phyloP scores from a whole-genome alignment of 345 rosid species.

The Salix purpurea region DNA sequence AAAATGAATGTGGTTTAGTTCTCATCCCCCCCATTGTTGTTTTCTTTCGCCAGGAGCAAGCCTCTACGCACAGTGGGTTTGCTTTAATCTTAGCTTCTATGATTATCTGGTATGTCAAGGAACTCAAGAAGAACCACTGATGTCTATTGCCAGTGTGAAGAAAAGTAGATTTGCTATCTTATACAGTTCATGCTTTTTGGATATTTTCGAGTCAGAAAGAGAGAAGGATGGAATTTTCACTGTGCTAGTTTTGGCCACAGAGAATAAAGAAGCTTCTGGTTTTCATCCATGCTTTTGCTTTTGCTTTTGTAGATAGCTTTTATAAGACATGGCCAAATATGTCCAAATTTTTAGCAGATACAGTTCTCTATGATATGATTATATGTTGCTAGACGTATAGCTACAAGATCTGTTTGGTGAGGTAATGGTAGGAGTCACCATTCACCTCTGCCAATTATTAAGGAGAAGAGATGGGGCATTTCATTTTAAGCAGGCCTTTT shows the following conservation, averaged over 20 bases:
- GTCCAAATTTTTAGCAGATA: slow-evolving; percentile 1
- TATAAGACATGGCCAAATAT: background rate
- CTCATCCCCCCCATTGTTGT: slow-evolving; percentile 32
- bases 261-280: slow-evolving; percentile 19
- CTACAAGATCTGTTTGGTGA: too few species aligned
- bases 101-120: background rate
- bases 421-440: too few species aligned
- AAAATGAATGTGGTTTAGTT: slow-evolving; percentile 24
- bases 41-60: background rate
- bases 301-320: background rate
- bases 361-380: background rate
- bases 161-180: slow-evolving; percentile 8
- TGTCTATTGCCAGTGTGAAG: background rate
- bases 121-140: background rate
- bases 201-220: slow-evolving; percentile 3
- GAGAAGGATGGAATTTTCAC: background rate
- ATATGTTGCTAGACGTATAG: too few species aligned
- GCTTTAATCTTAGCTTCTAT: background rate
- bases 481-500: too few species aligned
- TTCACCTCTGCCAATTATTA: too few species aligned
- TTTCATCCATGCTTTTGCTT: background rate
- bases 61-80: slow-evolving; percentile 1
- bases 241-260: slow-evolving; percentile 2
- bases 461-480: too few species aligned
- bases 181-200: background rate